Evolutionary conservation across 139 green algal genomes (phyloP).

Genomic region (Coccomyxa sp.): DNA sequence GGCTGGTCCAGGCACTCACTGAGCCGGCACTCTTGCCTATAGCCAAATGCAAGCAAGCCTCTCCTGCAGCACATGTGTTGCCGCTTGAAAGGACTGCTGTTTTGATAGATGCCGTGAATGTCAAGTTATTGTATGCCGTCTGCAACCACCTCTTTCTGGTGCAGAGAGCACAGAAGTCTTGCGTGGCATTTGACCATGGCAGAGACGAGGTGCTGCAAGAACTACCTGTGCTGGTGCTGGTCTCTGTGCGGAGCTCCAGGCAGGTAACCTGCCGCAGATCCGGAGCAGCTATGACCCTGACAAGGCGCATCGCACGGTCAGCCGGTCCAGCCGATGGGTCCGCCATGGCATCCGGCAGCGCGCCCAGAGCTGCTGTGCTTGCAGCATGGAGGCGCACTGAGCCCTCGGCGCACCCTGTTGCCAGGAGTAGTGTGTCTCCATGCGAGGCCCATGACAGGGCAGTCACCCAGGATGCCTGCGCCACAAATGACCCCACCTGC

Average conservation of each 20-base stretch:
- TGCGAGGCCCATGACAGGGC: conserved; percentile 15
- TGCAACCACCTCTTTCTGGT: not conserved
- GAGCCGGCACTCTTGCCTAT: conserved; percentile 10
- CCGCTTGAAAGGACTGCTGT: not conserved
- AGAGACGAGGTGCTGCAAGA: not conserved
- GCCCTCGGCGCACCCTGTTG: conserved; percentile 25
- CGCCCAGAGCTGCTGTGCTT: no score
- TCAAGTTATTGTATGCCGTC: not conserved
- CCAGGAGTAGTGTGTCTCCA: conserved; percentile 18
- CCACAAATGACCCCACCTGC: conserved; percentile 3
- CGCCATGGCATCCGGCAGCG: no score
- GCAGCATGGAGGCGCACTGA: conserved; percentile 22
- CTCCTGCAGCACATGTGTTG: not conserved
- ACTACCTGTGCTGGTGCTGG: not conserved
- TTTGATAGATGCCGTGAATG: not conserved
- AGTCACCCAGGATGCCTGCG: conserved; percentile 7
- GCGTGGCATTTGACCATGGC: not conserved
- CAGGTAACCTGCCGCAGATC: not conserved
- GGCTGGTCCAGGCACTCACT: conserved; percentile 7
- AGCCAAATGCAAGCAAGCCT: not conserved
- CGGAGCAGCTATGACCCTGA: conserved; percentile 4
- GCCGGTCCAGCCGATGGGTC: no score
- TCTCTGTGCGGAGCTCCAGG: not conserved
- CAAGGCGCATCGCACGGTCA: no score
- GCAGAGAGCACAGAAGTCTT: not conserved